Base-by-base conservation (phyloP, 1,284 basidiomycete species). In the Grifola frondosa region DNA sequence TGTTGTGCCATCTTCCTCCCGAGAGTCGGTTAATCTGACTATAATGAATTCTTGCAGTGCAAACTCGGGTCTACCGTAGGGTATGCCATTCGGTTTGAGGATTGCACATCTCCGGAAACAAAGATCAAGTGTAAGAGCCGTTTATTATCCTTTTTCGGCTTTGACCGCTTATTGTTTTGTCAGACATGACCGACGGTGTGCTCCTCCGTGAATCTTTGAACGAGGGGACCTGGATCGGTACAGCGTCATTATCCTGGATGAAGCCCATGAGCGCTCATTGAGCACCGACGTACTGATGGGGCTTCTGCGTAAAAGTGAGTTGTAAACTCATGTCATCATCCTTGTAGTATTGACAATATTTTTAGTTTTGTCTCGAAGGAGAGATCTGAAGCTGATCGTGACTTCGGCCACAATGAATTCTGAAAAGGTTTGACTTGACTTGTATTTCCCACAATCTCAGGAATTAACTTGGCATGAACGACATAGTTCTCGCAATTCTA, bases 351-450 rank as follows among this genome's bases (percentile, higher is more conserved):
- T 61, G 20, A 64, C 15, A 1, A 10, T 34, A 1, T 25, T 35
- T 29, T 2, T 52, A 96, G 94, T 98, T 56, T 71, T 99, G 29
- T 92, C 92, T 2, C 78, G 96, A 6, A 73, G 96, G 49, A 75
- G 94, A 48, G 96, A 99, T 64, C 69, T 98, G 34, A 97, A 95
- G 66, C 80, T 99, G 30, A 96, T 99, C 53, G 95, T 99, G 24
- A 98, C 96, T 1, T 98, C 96, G 2, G 96, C 96, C 4, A 99
- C 96, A 2, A 98, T 99, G 96, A 98, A 99, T 60, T 89, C 96
- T 1, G 93, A 97, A 44, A 97, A 97, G 80, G 91, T 88, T 43
- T 39, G 63, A n/a, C n/a, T n/a, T n/a, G n/a, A n/a, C n/a, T 31
- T 21, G 23, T 5, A 8, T 21, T 6, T 16, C 8, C 15, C 20